Base-by-base conservation (phyloP, 495 filamentous ascomycete genomes). In the Poronia punctata region DNA sequence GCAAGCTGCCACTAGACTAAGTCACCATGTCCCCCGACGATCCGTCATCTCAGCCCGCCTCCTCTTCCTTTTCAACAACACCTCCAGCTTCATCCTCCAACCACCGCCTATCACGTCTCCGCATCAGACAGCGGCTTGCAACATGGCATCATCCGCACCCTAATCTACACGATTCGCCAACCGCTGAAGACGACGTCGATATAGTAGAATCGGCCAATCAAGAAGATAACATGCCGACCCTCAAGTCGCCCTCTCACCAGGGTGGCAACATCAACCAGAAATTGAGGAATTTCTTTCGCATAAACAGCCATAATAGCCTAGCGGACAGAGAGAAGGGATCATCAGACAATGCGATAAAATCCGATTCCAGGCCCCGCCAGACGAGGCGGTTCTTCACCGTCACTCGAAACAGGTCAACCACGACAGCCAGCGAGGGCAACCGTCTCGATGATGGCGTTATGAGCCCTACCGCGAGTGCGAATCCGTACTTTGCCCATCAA, bases 251-350 rank as follows among this genome's bases (percentile, higher is more conserved):
- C 35, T 28, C 52, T 42, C 52, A 53, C 48, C 40, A 65, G 49
- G 68, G 63, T 57, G 61, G 67, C 34, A 59, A 65, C 39, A 62
- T 95, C 52, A 86, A 83, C 23, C 84, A 89, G 58, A 88, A 83
- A 61, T 78, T 98, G 62, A 93, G 84, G 76, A 94, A 90, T 60
- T 97, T 97, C 71, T 98, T 98, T 71, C 87, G 92, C 54, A 95
- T 96, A 68, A 95, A 84, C 62, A 84, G 71, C 52, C 70, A 73
- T 25, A 60, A 57, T 20, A 57, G 53, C 35, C 62, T 62, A 38
- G 57, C 56, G 36, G 63, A 58, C 28, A 52, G 55, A 24, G 62
- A 65, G 48, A 66, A 62, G 53, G 65, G 53, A 44, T 69, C 61
- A 35, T 68, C 62, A 38, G 63, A 61, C 44, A 55, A 61, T 56